phyloP scores from a whole-genome alignment of 2,329 filamentous ascomycete species.

The Hirsutella minnesotensis region DNA sequence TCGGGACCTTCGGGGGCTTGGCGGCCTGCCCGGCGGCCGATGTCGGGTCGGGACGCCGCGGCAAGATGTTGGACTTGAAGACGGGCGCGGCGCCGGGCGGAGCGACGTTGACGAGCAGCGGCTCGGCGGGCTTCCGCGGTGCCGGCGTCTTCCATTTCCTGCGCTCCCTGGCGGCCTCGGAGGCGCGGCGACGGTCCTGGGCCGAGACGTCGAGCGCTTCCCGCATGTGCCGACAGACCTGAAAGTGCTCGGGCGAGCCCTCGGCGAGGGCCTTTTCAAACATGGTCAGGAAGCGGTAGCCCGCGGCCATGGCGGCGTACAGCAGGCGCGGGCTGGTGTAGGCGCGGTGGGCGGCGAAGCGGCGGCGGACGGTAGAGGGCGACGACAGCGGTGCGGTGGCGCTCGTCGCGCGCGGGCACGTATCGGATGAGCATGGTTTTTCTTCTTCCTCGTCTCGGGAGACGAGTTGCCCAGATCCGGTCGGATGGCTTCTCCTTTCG shows the following conservation, averaged over 20 bases:
- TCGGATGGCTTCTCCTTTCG: too few species aligned
- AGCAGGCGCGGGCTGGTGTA: slow-evolving; percentile 49
- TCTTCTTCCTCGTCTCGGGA: too few species aligned
- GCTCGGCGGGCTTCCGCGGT: slow-evolving; percentile 11
- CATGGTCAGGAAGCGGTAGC: slow-evolving; percentile 47
- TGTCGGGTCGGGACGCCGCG: slow-evolving; percentile 31
- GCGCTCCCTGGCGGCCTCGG: slow-evolving; percentile 3
- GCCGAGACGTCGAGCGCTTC: slow-evolving; percentile 11
- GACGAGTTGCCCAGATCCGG: too few species aligned
- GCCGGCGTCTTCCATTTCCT: slow-evolving; percentile 1
- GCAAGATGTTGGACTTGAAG: slow-evolving; percentile 35
- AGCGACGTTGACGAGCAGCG: slow-evolving; percentile 22
- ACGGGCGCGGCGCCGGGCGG: slow-evolving; percentile 24
- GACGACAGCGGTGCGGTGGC: slow-evolving; percentile 46
- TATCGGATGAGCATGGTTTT: slow-evolving; percentile 22
- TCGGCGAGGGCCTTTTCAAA: slow-evolving; percentile 24
- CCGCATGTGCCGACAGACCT: slow-evolving; percentile 29
- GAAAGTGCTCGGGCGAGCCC: slow-evolving; percentile 26
- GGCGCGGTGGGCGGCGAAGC: slow-evolving; percentile 48
- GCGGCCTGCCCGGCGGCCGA: slow-evolving; percentile 16
- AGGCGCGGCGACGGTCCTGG: slow-evolving; percentile 5
- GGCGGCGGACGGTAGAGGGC: slow-evolving; percentile 56
- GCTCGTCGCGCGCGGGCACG: slow-evolving; percentile 36
- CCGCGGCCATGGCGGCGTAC: slow-evolving; percentile 49
- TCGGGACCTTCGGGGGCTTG: slow-evolving; percentile 41